A percentile compares a stretch with the other conserved stretches of the same genome.
Evolutionary conservation across 441 rosid species (phyloP).

Genomic region (Omphalea diandra): DNA sequence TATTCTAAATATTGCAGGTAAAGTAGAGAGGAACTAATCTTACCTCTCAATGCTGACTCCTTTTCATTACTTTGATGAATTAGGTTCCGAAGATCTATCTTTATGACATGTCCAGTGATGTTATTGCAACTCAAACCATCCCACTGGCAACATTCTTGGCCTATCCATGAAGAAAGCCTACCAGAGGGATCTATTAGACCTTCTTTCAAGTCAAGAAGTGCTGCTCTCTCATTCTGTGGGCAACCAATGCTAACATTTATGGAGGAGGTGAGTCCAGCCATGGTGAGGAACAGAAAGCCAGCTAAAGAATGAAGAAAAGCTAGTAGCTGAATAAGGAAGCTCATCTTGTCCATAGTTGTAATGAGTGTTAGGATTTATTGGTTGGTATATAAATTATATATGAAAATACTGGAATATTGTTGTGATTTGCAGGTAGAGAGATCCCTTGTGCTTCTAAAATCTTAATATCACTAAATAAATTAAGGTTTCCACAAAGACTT

Average conservation of each 20-base stretch:
- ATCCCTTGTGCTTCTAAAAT: too few relatives aligned
- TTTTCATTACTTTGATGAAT: neutral
- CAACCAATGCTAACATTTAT: constrained; percentile 10
- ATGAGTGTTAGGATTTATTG: neutral
- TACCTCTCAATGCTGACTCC: constrained; percentile 21
- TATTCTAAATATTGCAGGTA: constrained; percentile 18
- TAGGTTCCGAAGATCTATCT: constrained; percentile 27
- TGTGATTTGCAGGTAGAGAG: neutral
- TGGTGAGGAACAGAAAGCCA: neutral
- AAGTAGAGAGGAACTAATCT: constrained; percentile 25
- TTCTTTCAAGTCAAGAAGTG: constrained; percentile 26
- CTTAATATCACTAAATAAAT: too few relatives aligned
- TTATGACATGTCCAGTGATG: constrained; percentile 12
- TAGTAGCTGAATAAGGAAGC: neutral
- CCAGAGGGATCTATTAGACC: constrained; percentile 30
- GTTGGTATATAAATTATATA: too few relatives aligned
- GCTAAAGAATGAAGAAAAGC: neutral
- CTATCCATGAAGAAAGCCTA: constrained; percentile 36
- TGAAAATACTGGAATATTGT: neutral
- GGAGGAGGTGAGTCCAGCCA: constrained; percentile 1
- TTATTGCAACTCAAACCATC: constrained; percentile 12
- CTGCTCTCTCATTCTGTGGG: constrained; percentile 19
- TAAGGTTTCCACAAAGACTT: neutral
- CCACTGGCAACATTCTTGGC: constrained; percentile 38
- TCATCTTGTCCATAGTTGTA: neutral